Evolutionary conservation across 1,284 basidiomycete genomes (phyloP).

Genomic region (Leccinum subatratum): DNA sequence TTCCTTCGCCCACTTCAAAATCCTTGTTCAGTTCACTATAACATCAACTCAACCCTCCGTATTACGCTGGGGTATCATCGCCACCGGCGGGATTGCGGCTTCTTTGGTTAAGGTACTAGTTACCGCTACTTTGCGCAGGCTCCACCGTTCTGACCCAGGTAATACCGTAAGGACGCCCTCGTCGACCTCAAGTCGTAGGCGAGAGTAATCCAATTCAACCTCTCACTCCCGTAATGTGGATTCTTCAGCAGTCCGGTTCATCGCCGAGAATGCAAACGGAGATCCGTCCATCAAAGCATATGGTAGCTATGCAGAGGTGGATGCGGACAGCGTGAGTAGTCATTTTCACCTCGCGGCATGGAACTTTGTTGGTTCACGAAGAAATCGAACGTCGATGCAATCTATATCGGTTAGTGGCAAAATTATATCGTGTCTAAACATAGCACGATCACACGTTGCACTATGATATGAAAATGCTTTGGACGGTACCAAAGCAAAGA

Average conservation of each 20-base stretch:
- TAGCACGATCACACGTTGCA: constrained; percentile 62
- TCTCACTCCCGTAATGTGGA: neutral
- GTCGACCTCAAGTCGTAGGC: constrained; percentile 48
- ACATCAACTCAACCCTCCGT: constrained; percentile 31
- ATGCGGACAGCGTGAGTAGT: constrained; percentile 55
- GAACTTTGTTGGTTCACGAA: constrained; percentile 9
- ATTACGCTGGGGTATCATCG: constrained; percentile 55
- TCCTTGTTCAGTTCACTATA: constrained; percentile 15
- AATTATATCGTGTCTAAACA: constrained; percentile 7
- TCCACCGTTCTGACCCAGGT: constrained; percentile 9
- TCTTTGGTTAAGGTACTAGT: constrained; percentile 41
- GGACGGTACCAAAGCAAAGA: constrained; percentile 73
- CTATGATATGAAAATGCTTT: constrained; percentile 64
- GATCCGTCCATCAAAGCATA: constrained; percentile 61
- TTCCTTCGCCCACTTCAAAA: neutral
- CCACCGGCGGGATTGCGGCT: constrained; percentile 46
- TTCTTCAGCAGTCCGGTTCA: constrained; percentile 66
- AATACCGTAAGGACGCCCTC: constrained; percentile 39
- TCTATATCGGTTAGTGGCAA: constrained; percentile 66
- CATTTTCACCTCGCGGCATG: neutral
- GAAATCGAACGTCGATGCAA: constrained; percentile 56
- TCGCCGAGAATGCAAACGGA: constrained; percentile 48
- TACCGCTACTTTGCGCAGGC: neutral
- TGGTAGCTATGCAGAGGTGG: constrained; percentile 76
- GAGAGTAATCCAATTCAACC: neutral